Conservation (phyloP, 2,329 filamentous ascomycete genomes). For the Cladosporium oxysporum region DNA sequence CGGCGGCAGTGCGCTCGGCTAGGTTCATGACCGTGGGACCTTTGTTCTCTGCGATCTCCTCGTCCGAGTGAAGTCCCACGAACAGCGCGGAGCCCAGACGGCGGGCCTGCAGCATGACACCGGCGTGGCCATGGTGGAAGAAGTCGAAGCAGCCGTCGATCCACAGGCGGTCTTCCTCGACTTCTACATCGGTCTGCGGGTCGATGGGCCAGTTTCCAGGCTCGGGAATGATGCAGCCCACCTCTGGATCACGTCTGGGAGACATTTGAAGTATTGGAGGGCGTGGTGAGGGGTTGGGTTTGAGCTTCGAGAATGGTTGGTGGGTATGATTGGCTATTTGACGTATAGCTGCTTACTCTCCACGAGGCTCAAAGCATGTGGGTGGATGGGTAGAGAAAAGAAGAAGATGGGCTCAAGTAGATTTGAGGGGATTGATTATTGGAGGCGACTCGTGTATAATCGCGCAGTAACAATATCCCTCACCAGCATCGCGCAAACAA, state of each 20-base stretch:
- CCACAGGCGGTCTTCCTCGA: conserved; percentile 79
- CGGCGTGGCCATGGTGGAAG: conserved; percentile 96
- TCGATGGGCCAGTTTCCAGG: conserved; percentile 65
- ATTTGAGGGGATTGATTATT: background rate
- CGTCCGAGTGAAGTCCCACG: conserved; percentile 93
- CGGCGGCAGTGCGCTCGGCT: conserved; percentile 85
- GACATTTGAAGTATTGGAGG: conserved; percentile 23
- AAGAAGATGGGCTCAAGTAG: background rate
- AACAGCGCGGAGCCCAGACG: conserved; percentile 85
- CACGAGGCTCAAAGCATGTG: background rate
- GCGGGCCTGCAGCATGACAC: conserved; percentile 93
- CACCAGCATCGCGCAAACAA: background rate
- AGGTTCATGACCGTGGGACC: conserved; percentile 97
- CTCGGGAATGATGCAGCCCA: conserved; percentile 48
- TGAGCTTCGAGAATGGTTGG: background rate
- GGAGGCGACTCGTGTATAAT: background rate
- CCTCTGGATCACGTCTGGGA: conserved; percentile 33
- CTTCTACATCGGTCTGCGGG: conserved; percentile 60
- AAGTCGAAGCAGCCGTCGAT: conserved; percentile 99
- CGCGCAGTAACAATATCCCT: background rate
- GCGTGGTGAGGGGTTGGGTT: conserved; percentile 11
- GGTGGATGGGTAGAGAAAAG: background rate
- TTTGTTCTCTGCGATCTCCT: conserved; percentile 94
- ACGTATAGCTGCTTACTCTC: conserved; percentile 1
- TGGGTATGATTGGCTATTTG: conserved; percentile 8